Evolutionary conservation across 768 basidiomycete species (phyloP).

Genomic region (Tulasnella sp.): DNA sequence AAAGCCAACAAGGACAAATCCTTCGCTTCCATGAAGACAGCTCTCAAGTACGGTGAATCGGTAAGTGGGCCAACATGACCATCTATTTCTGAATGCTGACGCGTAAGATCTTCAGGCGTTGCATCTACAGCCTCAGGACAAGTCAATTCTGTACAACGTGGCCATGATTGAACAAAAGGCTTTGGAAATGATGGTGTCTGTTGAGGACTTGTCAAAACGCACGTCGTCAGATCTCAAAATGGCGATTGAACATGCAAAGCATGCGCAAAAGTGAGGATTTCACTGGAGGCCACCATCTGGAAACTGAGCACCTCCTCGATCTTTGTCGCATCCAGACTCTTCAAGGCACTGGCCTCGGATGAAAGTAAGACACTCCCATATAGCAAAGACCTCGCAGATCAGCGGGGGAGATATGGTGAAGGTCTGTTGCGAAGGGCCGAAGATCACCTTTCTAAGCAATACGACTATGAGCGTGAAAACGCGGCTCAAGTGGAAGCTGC

Average conservation of each 20-base stretch:
- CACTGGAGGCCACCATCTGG: neutral
- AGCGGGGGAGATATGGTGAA: slow-evolving; percentile 85
- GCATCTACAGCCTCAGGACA: slow-evolving; percentile 80
- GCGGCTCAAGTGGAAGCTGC: slow-evolving; percentile 73
- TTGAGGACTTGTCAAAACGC: slow-evolving; percentile 64
- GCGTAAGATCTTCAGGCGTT: slow-evolving; percentile 55
- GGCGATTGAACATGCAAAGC: slow-evolving; percentile 73
- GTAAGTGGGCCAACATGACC: slow-evolving; percentile 40
- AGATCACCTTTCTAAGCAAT: slow-evolving; percentile 70
- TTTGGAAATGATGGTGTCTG: slow-evolving; percentile 77
- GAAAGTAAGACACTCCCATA: slow-evolving; percentile 69
- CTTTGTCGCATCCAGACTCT: slow-evolving; percentile 51
- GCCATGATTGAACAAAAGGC: slow-evolving; percentile 98
- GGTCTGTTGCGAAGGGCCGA: slow-evolving; percentile 76
- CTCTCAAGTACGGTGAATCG: slow-evolving; percentile 75
- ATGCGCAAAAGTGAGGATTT: slow-evolving; percentile 77
- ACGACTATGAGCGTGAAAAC: slow-evolving; percentile 64
- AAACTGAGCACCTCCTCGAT: neutral
- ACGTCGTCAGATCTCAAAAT: slow-evolving; percentile 72
- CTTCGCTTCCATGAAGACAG: slow-evolving; percentile 74
- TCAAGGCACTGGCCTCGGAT: slow-evolving; percentile 76
- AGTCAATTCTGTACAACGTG: slow-evolving; percentile 89
- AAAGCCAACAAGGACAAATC: slow-evolving; percentile 89
- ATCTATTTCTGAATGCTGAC: neutral
- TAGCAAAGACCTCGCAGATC: slow-evolving; percentile 79